Conservation (phyloP, 2,329 filamentous ascomycete genomes). For the Monosporascus sp. region DNA sequence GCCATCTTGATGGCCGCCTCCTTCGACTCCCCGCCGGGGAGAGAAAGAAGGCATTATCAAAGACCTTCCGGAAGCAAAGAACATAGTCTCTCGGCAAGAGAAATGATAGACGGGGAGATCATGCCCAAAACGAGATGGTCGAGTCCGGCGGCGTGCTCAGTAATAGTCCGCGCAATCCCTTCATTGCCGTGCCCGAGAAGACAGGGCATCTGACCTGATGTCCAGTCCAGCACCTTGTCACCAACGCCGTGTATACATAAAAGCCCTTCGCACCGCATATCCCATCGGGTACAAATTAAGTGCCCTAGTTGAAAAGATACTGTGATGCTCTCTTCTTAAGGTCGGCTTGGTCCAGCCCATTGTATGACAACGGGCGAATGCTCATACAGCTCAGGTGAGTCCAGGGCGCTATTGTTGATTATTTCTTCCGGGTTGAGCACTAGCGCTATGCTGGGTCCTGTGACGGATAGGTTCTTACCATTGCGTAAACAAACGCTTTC, state of each 20-base stretch:
- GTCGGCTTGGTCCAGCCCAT: background rate
- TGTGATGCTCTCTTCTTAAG: background rate
- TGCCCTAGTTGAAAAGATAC: constrained; percentile 21
- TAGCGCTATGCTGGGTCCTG: too few species aligned
- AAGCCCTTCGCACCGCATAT: constrained; percentile 39
- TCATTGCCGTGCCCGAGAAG: constrained; percentile 54
- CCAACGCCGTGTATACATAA: constrained; percentile 40
- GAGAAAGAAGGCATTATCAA: constrained; percentile 54
- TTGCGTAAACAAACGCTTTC: too few species aligned
- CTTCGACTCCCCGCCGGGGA: constrained; percentile 50
- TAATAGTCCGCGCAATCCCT: constrained; percentile 50
- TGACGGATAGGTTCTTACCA: too few species aligned
- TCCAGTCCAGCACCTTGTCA: constrained; percentile 51
- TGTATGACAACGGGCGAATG: background rate
- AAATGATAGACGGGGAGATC: constrained; percentile 51
- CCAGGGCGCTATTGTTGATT: too few species aligned
- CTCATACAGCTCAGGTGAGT: background rate
- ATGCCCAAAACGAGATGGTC: constrained; percentile 57
- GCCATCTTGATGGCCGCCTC: constrained; percentile 62
- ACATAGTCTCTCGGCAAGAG: constrained; percentile 47
- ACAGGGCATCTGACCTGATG: constrained; percentile 56
- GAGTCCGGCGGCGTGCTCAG: constrained; percentile 42
- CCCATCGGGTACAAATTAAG: constrained; percentile 26
- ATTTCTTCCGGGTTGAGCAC: too few species aligned
- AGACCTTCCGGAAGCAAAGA: constrained; percentile 38